Base-by-base conservation (phyloP, 2,329 filamentous ascomycete genomes). In the Phialophora verrucosa region DNA sequence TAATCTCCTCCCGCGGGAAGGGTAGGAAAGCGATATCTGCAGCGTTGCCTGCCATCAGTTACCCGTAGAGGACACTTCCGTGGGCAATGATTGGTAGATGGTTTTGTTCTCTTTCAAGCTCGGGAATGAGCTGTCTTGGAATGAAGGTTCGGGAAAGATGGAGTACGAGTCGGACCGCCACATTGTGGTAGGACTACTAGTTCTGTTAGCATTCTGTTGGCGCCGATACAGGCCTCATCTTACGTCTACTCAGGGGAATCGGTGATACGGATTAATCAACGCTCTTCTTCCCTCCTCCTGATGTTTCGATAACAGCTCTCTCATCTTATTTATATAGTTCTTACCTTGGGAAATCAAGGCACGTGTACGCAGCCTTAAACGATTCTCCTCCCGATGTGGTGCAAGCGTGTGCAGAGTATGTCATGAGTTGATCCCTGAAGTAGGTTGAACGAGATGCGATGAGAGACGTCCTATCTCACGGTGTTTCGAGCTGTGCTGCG, bases 21-120 rank as follows among this genome's bases (percentile, higher is more conserved):
- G 92, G 91, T 68, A 99, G 87, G 72, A 89, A 90, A 4, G 95
- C 95, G 69, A 99, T 99, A 75, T 96, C 93, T 78, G 90, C 91
- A 10, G 96, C 93, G 76, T 94, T 95, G 80, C 95, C 98, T 73
- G 96, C 95, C 95, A 99, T 99, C 47, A 99, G 84, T 78, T 99
- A 99, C 27, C 93, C 93, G 76, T 99, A 99, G 54, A 99, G 85
- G 17, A 99, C 96, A 59, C 92, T 96, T 78, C 99, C 95, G 78
- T 99, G 96, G 0, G 96, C 95, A 72, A 99, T 97, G 75, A 25
- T 25, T 25, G 2, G 23, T 25, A 25, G 23, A 25, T 25, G 23
- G 23, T 25, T 25, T 74, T 97, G 92, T 80, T 99, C 95, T 53
- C 95, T 90, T 81, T 99, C 95, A 14, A 99, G 86, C 77, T 99